Conservation (phyloP, 1,284 basidiomycete species). For the Mycena sp. region DNA sequence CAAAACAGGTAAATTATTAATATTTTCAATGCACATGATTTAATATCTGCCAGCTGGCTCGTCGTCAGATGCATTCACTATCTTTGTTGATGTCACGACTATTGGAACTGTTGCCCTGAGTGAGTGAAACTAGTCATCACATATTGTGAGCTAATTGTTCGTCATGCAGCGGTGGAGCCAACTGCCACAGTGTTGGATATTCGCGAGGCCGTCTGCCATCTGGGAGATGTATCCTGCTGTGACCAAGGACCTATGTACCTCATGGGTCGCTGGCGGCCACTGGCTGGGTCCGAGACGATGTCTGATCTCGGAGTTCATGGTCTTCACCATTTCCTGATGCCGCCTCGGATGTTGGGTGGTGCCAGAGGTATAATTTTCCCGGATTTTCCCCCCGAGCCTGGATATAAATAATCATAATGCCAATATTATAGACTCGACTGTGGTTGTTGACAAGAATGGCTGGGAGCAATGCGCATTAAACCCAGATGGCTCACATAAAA, state of each 20-base stretch:
- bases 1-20: not conserved
- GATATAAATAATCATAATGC: not conserved
- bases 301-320: not conserved
- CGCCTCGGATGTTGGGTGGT: not conserved
- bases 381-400: no score
- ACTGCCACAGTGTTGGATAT: not conserved
- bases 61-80: not conserved
- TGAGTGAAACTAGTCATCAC: not conserved
- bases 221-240: not conserved
- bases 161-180: not conserved
- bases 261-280: not conserved
- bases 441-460: no score
- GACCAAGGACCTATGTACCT: conserved; percentile 1
- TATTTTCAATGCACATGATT: not conserved
- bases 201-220: not conserved
- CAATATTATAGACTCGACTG: not conserved
- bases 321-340: not conserved
- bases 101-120: not conserved
- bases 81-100: not conserved
- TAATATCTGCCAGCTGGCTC: not conserved
- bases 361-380: not conserved
- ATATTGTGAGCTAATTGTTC: no score
- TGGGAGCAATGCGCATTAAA: conserved; percentile 10
- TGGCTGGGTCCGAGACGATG: not conserved
- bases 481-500: not conserved